Base-by-base conservation (phyloP, 208 protist species). In the Acanthamoeba triangularis region DNA sequence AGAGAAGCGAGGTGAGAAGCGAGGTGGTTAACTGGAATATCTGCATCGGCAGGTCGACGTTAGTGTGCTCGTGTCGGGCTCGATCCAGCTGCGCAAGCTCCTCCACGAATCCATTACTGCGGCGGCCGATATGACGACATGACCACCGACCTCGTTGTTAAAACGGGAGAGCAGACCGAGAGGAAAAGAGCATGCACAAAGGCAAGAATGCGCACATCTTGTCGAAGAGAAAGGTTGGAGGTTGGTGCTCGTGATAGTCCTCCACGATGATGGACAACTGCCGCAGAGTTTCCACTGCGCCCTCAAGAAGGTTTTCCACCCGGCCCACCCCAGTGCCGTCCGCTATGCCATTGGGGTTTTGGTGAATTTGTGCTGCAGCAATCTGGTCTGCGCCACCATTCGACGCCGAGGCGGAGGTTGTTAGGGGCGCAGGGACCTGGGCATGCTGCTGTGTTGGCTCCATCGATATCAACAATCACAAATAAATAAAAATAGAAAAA, bases 231-330 rank as follows among this genome's bases (percentile, higher is more conserved):
- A 88, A 88, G 49, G 80, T 88, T 35, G 41, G 47, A 20, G 80
- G 80, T 28, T 88, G 80, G n/a, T 88, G 80, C 35, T n/a, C 30
- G 37, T 88, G 80, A 28, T 88, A 88, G 80, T 88, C 80, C 80
- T 88, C 80, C 80, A 88, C 80, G 20, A 88, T 88, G 30, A 88
- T 88, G 49, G 80, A 88, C 1, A 88, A 35, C 49, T 88, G 80
- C 13, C 80, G 41, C 52, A 88, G 30, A 2, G 80, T 88, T 63
- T 88, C 80, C n/a, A 88, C 80, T n/a, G 80, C 49, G 5, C 80
- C 80, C n/a, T 88, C 80, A 1, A 88, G 28, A 13, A 88, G 20
- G 28, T 63, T 63, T 49, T 88, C 80, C 16, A 88, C 80, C 25
- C 80, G 80, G 49, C 47, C 80, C 80, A 54, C 47, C 5, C 49